Conservation (phyloP, 352 stramenopile species). For the Pythium folliculosum region DNA sequence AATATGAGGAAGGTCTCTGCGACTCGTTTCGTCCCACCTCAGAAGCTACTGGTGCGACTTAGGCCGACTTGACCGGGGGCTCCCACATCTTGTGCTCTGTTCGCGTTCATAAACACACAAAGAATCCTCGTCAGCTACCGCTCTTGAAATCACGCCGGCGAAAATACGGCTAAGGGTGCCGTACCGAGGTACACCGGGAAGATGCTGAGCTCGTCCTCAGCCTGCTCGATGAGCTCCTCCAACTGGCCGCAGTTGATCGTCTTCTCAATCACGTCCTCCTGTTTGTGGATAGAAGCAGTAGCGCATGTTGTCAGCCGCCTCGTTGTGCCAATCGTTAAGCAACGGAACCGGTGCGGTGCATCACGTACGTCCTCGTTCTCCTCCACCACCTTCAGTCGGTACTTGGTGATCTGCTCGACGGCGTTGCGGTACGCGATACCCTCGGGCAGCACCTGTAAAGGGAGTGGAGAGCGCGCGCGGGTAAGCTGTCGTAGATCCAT, state of each 20-base stretch:
- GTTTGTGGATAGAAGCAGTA: background rate
- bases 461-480: background rate
- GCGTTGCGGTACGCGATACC: constrained; percentile 71
- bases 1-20: background rate
- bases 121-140: too few relatives aligned
- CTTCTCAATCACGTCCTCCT: constrained; percentile 84
- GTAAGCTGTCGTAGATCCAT: background rate
- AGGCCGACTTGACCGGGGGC: constrained; percentile 57
- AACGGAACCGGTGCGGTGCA: too few relatives aligned
- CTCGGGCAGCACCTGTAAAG: constrained; percentile 55
- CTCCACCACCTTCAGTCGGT: constrained; percentile 74
- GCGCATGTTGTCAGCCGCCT: too few relatives aligned
- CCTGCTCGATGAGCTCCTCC: constrained; percentile 88
- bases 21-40: background rate
- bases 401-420: constrained; percentile 87
- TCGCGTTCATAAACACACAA: too few relatives aligned
- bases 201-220: constrained; percentile 82
- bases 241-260: constrained; percentile 88
- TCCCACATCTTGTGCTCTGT: constrained; percentile 88
- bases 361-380: constrained; percentile 71
- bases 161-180: too few relatives aligned
- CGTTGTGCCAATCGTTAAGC: too few relatives aligned
- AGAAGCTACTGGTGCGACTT: background rate
- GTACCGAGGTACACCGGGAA: constrained; percentile 85
- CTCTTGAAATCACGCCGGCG: too few relatives aligned